These are phyloP conservation scores for Aspergillus bridgeri DNA, from an alignment of 495 filamentous ascomycete species.

Conservation along the genomic window DNA sequence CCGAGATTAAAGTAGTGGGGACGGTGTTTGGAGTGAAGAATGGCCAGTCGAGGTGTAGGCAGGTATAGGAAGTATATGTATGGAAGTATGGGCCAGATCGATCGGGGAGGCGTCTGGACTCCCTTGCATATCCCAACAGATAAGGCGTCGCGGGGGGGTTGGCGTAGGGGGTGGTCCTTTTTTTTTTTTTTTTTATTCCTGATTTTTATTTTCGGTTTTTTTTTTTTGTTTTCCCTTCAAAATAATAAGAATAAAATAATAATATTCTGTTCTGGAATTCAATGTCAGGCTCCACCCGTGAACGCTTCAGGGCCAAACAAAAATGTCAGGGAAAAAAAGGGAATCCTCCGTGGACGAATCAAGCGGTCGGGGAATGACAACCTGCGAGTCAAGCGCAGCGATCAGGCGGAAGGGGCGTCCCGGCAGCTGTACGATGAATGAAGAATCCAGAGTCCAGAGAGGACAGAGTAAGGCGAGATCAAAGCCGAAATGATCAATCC, in stretches of 20 bases:
- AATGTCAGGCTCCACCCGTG: conserved; percentile 5
- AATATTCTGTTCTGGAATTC: neutral
- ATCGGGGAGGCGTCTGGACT: conserved; percentile 25
- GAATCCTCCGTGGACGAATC: conserved; percentile 13
- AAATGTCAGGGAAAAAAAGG: conserved; percentile 18
- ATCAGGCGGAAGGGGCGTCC: conserved; percentile 28
- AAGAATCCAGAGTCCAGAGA: conserved; percentile 14
- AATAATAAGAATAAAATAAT: too few species aligned
- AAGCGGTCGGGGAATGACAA: conserved; percentile 15
- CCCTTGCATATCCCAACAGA: conserved; percentile 29
- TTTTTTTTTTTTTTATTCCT: conserved; percentile 12
- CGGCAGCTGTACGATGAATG: conserved; percentile 18
- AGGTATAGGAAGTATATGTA: conserved; percentile 6
- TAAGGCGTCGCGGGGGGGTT: conserved; percentile 26
- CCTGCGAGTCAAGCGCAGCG: conserved; percentile 24
- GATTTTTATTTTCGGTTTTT: conserved; percentile 13
- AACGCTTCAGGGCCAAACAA: conserved; percentile 14
- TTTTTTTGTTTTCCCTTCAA: conserved; percentile 1
- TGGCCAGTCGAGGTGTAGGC: conserved; percentile 1
- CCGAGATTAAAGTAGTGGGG: neutral
- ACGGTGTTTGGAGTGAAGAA: conserved; percentile 12
- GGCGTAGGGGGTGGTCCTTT: conserved; percentile 5
- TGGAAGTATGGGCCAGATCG: conserved; percentile 19
- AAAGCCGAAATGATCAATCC: conserved; percentile 11
- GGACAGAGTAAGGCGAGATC: conserved; percentile 3